Evolutionary conservation across 2,329 filamentous ascomycete genomes (phyloP), one percentile per base, ranked within the genome.

Genomic region (Diaporthe sp.): DNA sequence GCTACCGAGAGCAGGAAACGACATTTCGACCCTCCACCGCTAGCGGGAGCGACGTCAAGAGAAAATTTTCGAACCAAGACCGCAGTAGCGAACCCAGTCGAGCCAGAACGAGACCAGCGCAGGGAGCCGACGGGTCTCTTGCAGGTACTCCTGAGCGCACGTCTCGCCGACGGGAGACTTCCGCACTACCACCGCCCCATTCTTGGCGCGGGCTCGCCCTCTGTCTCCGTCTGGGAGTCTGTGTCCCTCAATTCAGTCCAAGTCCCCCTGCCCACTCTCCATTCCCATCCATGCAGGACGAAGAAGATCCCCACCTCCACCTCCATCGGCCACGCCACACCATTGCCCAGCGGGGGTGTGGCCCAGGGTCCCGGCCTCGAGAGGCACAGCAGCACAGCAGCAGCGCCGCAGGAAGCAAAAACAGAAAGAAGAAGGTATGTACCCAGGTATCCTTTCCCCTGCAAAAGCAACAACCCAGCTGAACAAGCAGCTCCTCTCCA

Each of bases 271-370:
- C n/a, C n/a, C n/a, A n/a, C 55, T 58, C 58, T 61, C 58, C 58
- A 42, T 42, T 17, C 61, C 45, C 61, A 67, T 38, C 30, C 64
- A 67, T 54, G 64, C 64, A 28, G 40, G 9, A 22, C n/a, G n/a
- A 10, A 64, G 30, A 38, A 68, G 47, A 68, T 68, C 64, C 64
- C 47, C 64, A 68, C 64, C 64, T 68, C 64, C 64, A 52, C 64
- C 45, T 38, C 64, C 64, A 33, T 50, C 45, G 47, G 64, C 45
- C 64, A 52, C 64, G 47, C 64, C 64, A 68, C 47, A 52, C 64
- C 64, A 68, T 52, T 25, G 6, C 35, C 64, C 45, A 50, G 8
- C 33, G 33, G 33, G 7, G 55, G 42, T n/a, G n/a, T n/a, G 45
- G 45, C 64, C 64, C 45, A 68, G 64, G 64, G 64, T 54, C 64